These are phyloP conservation scores for Penicillium sp. DNA, from an alignment of 2,329 filamentous ascomycete genomes.

Conservation along the genomic window DNA sequence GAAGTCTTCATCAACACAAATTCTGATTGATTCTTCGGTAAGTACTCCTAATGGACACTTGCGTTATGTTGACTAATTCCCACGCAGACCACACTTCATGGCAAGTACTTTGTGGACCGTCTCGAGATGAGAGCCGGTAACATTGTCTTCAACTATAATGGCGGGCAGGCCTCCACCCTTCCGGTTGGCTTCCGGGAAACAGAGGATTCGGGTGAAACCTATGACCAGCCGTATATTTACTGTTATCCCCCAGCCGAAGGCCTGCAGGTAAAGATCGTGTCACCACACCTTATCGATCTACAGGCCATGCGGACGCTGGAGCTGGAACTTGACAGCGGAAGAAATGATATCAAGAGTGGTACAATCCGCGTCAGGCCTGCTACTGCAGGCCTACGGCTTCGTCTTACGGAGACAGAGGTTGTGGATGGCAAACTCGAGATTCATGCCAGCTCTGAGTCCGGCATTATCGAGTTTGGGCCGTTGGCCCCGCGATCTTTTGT, in stretches of 20 bases:
- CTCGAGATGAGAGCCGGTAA: slow-evolving; percentile 55
- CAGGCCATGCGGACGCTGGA: slow-evolving; percentile 75
- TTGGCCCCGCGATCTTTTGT: slow-evolving; percentile 32
- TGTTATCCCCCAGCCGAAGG: slow-evolving; percentile 68
- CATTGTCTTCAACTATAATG: slow-evolving; percentile 37
- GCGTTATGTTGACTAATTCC: slow-evolving; percentile 2
- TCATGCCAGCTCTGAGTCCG: slow-evolving; percentile 43
- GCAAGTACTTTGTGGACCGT: slow-evolving; percentile 70
- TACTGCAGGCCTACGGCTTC: slow-evolving; percentile 58
- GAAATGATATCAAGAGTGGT: slow-evolving; percentile 59
- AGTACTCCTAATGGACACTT: slow-evolving; percentile 14
- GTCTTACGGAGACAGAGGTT: slow-evolving; percentile 50
- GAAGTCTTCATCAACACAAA: slow-evolving; percentile 53
- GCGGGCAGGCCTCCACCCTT: slow-evolving; percentile 28
- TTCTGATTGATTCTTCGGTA: slow-evolving; percentile 51
- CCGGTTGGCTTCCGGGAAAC: slow-evolving; percentile 37
- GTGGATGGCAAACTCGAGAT: slow-evolving; percentile 44
- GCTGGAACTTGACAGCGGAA: slow-evolving; percentile 67
- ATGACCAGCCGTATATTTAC: slow-evolving; percentile 61
- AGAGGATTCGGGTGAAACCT: slow-evolving; percentile 33
- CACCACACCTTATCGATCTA: slow-evolving; percentile 70
- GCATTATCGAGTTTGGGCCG: slow-evolving; percentile 44
- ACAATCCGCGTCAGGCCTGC: slow-evolving; percentile 54
- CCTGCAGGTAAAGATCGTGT: slow-evolving; percentile 63
- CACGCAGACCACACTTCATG: slow-evolving; percentile 49